Percentiles rank a stretch among this genome's conserved stretches.
These are phyloP conservation scores for Thielaviopsis punctulata DNA, from an alignment of 2,329 filamentous ascomycete species.

Conservation along the genomic window DNA sequence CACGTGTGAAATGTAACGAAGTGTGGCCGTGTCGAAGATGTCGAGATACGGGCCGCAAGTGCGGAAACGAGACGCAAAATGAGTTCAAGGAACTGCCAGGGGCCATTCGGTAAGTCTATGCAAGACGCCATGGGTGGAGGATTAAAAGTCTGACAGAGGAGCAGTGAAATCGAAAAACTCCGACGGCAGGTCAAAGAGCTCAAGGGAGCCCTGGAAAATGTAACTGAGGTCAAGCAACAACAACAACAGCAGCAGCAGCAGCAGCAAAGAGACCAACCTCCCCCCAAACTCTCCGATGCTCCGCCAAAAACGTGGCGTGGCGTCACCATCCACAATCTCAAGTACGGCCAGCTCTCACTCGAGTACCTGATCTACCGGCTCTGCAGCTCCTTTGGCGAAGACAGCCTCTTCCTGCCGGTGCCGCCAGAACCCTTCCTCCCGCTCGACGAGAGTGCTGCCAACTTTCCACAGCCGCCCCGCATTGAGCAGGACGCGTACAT, in stretches of 20 bases:
- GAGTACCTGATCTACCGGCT: conserved; percentile 7
- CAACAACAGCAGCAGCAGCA: background rate
- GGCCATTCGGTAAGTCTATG: background rate
- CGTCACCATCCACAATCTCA: conserved; percentile 5
- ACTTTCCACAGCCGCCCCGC: background rate
- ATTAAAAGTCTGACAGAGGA: background rate
- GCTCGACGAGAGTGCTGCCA: background rate
- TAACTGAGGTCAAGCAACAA: background rate
- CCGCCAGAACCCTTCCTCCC: conserved; percentile 4
- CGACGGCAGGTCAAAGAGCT: conserved; percentile 3
- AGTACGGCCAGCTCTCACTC: conserved; percentile 7
- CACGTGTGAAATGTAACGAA: conserved; percentile 6
- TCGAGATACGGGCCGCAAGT: background rate
- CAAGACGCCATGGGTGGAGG: background rate
- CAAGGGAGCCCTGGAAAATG: too few species aligned
- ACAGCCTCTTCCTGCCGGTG: conserved; percentile 1
- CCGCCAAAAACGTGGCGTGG: conserved; percentile 8
- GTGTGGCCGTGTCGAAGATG: conserved; percentile 6
- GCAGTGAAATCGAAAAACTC: conserved; percentile 7
- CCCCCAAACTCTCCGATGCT: background rate
- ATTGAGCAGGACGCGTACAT: background rate
- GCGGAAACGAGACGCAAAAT: conserved; percentile 7
- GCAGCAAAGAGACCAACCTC: background rate
- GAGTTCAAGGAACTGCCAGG: conserved; percentile 5
- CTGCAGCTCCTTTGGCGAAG: background rate